phyloP scores from a whole-genome alignment of 768 basidiomycete genomes.

The Podaxis mareebaensis region DNA sequence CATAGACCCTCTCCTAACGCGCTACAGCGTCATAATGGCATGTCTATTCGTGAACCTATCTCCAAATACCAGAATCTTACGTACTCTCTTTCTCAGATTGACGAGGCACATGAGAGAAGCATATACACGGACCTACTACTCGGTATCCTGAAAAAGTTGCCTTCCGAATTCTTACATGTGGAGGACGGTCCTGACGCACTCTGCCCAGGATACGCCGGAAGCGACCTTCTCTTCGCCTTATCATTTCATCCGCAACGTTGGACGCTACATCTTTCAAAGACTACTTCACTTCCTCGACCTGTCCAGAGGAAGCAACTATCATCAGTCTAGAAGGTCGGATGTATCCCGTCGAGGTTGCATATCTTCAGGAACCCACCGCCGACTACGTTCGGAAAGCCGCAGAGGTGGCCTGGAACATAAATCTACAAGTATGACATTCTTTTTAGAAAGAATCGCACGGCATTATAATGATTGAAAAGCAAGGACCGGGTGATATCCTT shows the following conservation, averaged over 20 bases:
- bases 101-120: conserved; percentile 96
- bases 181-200: conserved; percentile 2
- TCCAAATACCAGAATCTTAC: conserved; percentile 8
- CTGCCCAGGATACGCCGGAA: conserved; percentile 81
- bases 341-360: conserved; percentile 94
- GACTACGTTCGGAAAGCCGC: conserved; percentile 87
- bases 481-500: conserved; percentile 84
- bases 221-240: conserved; percentile 83
- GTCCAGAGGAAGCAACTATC: conserved; percentile 74
- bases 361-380: conserved; percentile 71
- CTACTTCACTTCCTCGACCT: conserved; percentile 74
- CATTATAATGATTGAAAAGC: conserved; percentile 41
- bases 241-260: conserved; percentile 95
- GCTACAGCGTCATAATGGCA: conserved; percentile 96
- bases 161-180: not conserved
- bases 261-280: conserved; percentile 88
- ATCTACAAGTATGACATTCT: conserved; percentile 58
- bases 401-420: conserved; percentile 81
- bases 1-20: conserved; percentile 87
- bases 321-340: conserved; percentile 91
- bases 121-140: conserved; percentile 94
- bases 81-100: conserved; percentile 57
- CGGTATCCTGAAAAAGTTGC: conserved; percentile 90
- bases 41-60: conserved; percentile 14
- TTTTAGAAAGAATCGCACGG: not conserved